Evolutionary conservation across 2,329 filamentous ascomycete genomes (phyloP).

Genomic region (Penicillium sp.): DNA sequence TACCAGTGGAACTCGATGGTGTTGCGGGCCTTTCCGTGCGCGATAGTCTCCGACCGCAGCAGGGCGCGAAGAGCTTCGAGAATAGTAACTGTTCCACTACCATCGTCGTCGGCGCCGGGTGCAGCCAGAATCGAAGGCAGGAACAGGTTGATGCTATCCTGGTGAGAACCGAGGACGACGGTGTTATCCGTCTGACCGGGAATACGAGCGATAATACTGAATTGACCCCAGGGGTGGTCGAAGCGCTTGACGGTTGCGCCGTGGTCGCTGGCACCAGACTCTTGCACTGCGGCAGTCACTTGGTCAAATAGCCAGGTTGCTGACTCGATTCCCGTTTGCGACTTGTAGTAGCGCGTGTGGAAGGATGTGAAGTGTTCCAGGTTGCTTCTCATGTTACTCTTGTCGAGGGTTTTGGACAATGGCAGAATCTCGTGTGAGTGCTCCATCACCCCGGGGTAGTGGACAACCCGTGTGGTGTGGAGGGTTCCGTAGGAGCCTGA

Average conservation of each 20-base stretch:
- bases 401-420: constrained; percentile 68
- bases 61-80: constrained; percentile 85
- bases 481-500: constrained; percentile 59
- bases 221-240: constrained; percentile 81
- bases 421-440: constrained; percentile 66
- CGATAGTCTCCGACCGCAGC: constrained; percentile 68
- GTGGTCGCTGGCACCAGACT: constrained; percentile 66
- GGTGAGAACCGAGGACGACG: constrained; percentile 85
- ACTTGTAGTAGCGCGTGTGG: constrained; percentile 60
- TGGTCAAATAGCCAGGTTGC: constrained; percentile 81
- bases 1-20: constrained; percentile 98
- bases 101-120: constrained; percentile 93
- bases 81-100: constrained; percentile 89
- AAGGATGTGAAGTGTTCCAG: constrained; percentile 67
- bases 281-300: constrained; percentile 69
- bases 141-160: constrained; percentile 93
- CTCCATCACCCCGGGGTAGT: constrained; percentile 66
- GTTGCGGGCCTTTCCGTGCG: constrained; percentile 71
- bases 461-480: constrained; percentile 47
- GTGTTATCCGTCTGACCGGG: constrained; percentile 83
- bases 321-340: constrained; percentile 70
- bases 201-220: constrained; percentile 86
- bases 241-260: constrained; percentile 72
- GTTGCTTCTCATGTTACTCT: constrained; percentile 73
- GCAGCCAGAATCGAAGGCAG: constrained; percentile 79